Evolutionary conservation across 352 stramenopile species (phyloP), one percentile per base, ranked within the genome.

Genomic region (Phytophthora multivora): DNA sequence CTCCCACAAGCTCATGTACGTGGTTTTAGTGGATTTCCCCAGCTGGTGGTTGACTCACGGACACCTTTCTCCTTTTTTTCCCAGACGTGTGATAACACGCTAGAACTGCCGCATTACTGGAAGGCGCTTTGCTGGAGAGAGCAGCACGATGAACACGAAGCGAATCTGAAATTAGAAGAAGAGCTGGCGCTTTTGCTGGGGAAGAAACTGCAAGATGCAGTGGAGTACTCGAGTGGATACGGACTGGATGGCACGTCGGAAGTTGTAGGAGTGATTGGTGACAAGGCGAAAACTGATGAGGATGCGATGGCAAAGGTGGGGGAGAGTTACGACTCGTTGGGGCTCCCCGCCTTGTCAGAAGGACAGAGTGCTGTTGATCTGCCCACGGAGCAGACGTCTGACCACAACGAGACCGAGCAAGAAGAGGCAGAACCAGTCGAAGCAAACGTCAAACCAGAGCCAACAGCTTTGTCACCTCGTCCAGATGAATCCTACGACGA

Each of bases 31-130:
- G 9, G 9, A 8, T 30, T 53, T 12, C 18, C 33, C 11, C 16
- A 25, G n/a, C 12, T 28, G 47, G 0, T 43, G 10, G 8, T 40
- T 35, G 13, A 12, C 18, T 54, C 40, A 55, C 21, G 6, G 39
- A n/a, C 36, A 33, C n/a, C n/a, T 54, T 51, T 50, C 3, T 47
- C 9, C 3, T 26, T 23, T 51, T 40, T n/a, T n/a, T n/a, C n/a
- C n/a, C 40, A 91, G 83, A 92, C 83, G 6, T 92, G 80, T 38
- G 80, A 92, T 55, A 92, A 92, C 48, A 89, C 75, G 8, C 45
- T 92, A 9, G 80, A 92, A 51, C 70, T 92, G 9, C 80, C 80
- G 8, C 65, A 92, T 68, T 92, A 90, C 52, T 92, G 83, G 80
- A 84, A 79, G 40, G 81, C 79, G 9, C 46, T 90, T 5, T 88